Evolutionary conservation across 2,329 filamentous ascomycete genomes (phyloP).

Genomic region (Fusarium sp.): DNA sequence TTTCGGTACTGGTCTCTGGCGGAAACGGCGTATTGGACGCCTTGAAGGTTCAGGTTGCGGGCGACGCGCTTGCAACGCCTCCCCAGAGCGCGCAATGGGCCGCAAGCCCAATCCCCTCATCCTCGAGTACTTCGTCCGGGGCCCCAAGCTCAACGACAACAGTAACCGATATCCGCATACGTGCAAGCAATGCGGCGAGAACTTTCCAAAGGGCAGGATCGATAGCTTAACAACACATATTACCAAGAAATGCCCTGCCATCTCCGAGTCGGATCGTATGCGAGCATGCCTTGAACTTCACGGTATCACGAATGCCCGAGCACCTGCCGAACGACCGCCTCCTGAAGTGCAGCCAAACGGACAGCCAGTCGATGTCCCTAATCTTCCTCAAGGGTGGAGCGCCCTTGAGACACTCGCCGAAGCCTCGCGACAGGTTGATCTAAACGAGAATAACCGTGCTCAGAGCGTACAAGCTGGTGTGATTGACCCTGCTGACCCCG

Average conservation of each 20-base stretch:
- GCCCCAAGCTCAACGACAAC: conserved; percentile 86
- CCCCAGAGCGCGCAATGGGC: conserved; percentile 70
- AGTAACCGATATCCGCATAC: conserved; percentile 94
- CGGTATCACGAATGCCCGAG: conserved; percentile 69
- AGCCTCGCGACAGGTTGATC: conserved; percentile 83
- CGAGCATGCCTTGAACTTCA: conserved; percentile 79
- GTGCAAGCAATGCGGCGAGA: conserved; percentile 88
- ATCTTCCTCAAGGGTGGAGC: conserved; percentile 74
- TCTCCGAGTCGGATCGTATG: conserved; percentile 79
- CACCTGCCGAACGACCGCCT: conserved; percentile 50
- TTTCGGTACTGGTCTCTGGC: conserved; percentile 31
- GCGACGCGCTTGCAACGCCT: conserved; percentile 45
- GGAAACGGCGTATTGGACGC: conserved; percentile 31
- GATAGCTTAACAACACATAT: conserved; percentile 86
- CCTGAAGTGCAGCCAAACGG: conserved; percentile 48
- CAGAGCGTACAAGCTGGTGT: conserved; percentile 52
- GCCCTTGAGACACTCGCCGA: conserved; percentile 89
- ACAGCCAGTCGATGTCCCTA: conserved; percentile 46
- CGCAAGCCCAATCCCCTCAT: conserved; percentile 87
- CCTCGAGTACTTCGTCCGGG: conserved; percentile 88
- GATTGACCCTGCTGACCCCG: conserved; percentile 46
- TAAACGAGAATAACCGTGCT: conserved; percentile 70
- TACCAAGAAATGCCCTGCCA: conserved; percentile 86
- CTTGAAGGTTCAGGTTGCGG: conserved; percentile 43
- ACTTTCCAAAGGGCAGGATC: conserved; percentile 89